Conservation (phyloP, 495 filamentous ascomycete genomes). For the Penicillium chermesinum region DNA sequence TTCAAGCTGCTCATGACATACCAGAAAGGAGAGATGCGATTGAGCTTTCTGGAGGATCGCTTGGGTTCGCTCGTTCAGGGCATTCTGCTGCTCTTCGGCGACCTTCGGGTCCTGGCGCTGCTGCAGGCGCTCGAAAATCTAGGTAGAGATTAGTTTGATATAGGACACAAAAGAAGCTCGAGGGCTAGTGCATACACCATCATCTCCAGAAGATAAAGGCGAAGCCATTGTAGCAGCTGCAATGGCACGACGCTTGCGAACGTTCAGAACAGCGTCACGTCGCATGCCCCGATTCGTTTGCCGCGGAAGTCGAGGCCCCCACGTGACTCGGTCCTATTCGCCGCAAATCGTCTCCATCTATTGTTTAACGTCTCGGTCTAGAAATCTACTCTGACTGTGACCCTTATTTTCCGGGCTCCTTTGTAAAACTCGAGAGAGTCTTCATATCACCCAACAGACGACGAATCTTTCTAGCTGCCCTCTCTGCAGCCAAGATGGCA, state of each 20-base stretch:
- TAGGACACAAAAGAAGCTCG: not conserved
- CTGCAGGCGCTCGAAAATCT: conserved; percentile 65
- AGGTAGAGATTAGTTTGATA: conserved; percentile 2
- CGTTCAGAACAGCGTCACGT: not conserved
- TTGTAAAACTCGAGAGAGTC: not conserved
- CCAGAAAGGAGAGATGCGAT: conserved; percentile 52
- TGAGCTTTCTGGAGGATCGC: conserved; percentile 64
- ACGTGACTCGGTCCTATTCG: conserved; percentile 2
- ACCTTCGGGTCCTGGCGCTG: conserved; percentile 56
- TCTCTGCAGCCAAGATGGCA: conserved; percentile 52
- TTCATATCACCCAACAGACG: not conserved
- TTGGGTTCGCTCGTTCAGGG: conserved; percentile 55
- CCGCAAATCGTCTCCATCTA: not conserved
- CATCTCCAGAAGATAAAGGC: conserved; percentile 39
- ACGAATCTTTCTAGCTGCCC: not conserved
- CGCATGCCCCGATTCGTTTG: not conserved
- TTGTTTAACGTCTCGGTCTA: not conserved
- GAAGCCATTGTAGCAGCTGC: conserved; percentile 42
- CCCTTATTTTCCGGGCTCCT: not conserved
- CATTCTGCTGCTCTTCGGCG: conserved; percentile 56
- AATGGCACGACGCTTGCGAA: conserved; percentile 19
- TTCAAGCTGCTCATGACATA: no score
- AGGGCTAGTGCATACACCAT: conserved; percentile 25
- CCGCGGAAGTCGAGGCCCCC: not conserved
- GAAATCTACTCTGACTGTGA: not conserved